Base-by-base conservation (phyloP, 352 stramenopile species). In the Phytophthora boehmeriae region DNA sequence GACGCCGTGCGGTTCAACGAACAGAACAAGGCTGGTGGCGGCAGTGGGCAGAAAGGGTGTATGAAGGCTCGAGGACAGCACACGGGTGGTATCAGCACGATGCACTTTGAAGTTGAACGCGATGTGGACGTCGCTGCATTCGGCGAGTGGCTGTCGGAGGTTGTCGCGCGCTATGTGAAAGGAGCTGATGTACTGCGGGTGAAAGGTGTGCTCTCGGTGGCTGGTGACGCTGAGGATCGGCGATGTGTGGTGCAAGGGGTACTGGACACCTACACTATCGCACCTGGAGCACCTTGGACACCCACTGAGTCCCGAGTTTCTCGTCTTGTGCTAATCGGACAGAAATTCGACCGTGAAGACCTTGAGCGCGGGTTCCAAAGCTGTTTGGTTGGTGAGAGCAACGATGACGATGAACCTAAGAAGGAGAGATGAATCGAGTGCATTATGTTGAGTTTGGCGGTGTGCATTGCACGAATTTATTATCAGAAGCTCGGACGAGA, bases 201-300 rank as follows among this genome's bases (percentile, higher is more conserved):
- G 39, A 92, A 92, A 57, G 80, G 83, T 27, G 68, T 90, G 22
- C 52, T 92, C 1, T 71, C 80, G 0, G 58, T 90, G 23, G 49
- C 69, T 20, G 68, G 69, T n/a, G 76, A 84, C 30, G 57, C 61
- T 38, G 49, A 61, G 16, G 57, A 70, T 20, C 70, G 59, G 4
- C 70, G 73, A 8, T 92, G 83, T 42, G 68, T 92, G 25, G 67
- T 92, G 0, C 83, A 92, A 47, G 79, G 83, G 36, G 80, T 90
- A 13, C 50, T 90, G 20, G 83, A 92, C 54, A 92, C 80, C 42
- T 92, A 89, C 53, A 92, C 80, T 39, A 87, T 90, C 42, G 79
- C 83, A 2, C 83, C 79, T 36, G 75, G 79, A 16, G 39, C 61
- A 8, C 42, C 56, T 0, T 88, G 78, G 73, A 44, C 66, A n/a